Conservation (phyloP, 2,329 filamentous ascomycete species). For the Aspergillus clavatus region DNA sequence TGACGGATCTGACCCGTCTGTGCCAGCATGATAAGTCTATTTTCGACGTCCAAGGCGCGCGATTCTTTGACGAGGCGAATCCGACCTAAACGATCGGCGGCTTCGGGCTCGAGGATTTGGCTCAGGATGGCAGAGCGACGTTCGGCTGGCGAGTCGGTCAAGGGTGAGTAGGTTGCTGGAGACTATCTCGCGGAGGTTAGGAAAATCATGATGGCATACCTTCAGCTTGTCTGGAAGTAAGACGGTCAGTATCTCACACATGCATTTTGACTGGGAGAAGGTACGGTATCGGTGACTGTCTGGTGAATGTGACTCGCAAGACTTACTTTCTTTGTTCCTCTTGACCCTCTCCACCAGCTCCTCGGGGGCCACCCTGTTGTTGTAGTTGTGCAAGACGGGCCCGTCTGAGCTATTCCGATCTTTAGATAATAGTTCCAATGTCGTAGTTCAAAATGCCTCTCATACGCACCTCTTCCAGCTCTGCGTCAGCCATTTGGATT, state of each 20-base stretch:
- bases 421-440: constrained; percentile 5
- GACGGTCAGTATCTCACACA: constrained; percentile 2
- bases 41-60: constrained; percentile 85
- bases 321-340: constrained; percentile 62
- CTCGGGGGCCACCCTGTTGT: constrained; percentile 57
- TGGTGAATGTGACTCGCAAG: not conserved
- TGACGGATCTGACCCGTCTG: constrained; percentile 77
- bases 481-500: constrained; percentile 57
- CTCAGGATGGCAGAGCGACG: constrained; percentile 58
- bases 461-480: constrained; percentile 57
- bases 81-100: constrained; percentile 84
- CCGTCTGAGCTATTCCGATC: constrained; percentile 66
- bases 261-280: not conserved
- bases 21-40: constrained; percentile 86
- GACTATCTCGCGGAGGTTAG: not conserved
- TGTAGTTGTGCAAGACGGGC: constrained; percentile 92
- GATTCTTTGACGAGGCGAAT: constrained; percentile 94
- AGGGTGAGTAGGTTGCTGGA: constrained; percentile 6
- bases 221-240: constrained; percentile 27
- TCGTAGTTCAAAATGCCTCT: not conserved
- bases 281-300: not conserved
- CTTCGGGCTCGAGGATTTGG: constrained; percentile 92
- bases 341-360: constrained; percentile 48
- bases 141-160: constrained; percentile 20
- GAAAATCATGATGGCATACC: constrained; percentile 18